Conservation (phyloP, 75 land plant genomes). For the Gnetum montanum region DNA sequence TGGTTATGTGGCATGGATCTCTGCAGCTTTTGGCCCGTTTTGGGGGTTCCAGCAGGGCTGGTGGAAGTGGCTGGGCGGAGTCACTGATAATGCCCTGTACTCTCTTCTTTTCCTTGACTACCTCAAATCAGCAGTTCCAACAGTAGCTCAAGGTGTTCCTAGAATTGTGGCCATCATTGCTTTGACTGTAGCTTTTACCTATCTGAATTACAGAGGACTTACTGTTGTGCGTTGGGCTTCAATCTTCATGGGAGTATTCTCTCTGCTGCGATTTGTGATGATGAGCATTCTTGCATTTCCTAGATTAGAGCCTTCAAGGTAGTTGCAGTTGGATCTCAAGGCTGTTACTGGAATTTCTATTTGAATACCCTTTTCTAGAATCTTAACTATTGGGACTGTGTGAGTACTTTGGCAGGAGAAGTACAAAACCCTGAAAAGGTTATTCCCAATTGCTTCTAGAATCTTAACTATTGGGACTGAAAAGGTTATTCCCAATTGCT, state of each 20-base stretch:
- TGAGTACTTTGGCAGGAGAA: conserved; percentile 53
- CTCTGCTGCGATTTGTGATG: conserved; percentile 57
- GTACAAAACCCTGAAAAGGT: conserved; percentile 38
- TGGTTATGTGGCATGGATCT: conserved; percentile 80
- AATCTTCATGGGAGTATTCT: conserved; percentile 43
- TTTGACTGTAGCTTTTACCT: conserved; percentile 52
- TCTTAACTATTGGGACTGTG: conserved; percentile 71
- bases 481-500: conserved; percentile 39
- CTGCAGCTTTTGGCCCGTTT: conserved; percentile 69
- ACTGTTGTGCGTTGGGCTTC: conserved; percentile 64
- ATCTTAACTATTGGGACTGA: conserved; percentile 60
- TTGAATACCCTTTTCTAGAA: conserved; percentile 74
- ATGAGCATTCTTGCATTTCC: conserved; percentile 58
- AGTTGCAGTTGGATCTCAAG: conserved; percentile 37
- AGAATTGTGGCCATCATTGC: conserved; percentile 34
- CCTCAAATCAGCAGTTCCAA: conserved; percentile 29
- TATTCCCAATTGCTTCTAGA: conserved; percentile 46
- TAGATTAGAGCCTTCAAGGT: conserved; percentile 30
- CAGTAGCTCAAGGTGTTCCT: conserved; percentile 15
- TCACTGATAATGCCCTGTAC: conserved; percentile 72
- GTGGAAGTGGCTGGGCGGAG: conserved; percentile 82
- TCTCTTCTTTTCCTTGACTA: conserved; percentile 28
- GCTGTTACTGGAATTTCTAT: conserved; percentile 51
- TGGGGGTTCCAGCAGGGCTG: conserved; percentile 89
- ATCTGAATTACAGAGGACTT: conserved; percentile 69